These are phyloP conservation scores for Neurospora pannonica DNA, from an alignment of 495 filamentous ascomycete genomes.

Conservation along the genomic window DNA sequence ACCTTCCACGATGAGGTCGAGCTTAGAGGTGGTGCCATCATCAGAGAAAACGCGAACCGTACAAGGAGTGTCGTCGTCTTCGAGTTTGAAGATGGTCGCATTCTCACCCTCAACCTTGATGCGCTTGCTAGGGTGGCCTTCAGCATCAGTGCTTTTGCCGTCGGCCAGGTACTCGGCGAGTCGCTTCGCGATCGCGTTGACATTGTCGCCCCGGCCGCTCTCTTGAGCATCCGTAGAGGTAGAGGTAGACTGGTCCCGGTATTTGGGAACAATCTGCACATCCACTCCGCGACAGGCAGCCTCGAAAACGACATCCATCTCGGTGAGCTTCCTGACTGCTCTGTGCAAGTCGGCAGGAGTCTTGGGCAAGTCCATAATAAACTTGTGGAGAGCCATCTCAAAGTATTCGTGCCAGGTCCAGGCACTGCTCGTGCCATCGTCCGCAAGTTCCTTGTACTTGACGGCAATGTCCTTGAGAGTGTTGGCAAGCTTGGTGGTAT, in stretches of 20 bases:
- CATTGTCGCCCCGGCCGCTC: not conserved
- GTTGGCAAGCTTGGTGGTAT: not conserved
- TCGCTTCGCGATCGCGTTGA: not conserved
- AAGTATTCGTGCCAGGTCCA: not conserved
- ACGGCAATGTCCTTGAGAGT: not conserved
- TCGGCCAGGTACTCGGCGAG: not conserved
- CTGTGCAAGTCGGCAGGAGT: not conserved
- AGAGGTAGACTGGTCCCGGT: not conserved
- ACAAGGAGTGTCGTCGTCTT: not conserved
- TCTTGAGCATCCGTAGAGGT: no score
- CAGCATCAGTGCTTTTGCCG: not conserved
- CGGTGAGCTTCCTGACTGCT: not conserved
- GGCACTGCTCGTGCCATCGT: not conserved
- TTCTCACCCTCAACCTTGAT: not conserved
- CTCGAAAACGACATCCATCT: not conserved
- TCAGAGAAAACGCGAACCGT: not conserved
- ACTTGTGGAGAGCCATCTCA: not conserved
- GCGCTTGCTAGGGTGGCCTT: not conserved
- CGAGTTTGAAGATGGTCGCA: not conserved
- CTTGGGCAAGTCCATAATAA: not conserved
- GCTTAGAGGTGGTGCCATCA: not conserved
- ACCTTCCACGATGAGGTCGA: no score
- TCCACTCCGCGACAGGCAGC: not conserved
- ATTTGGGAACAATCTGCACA: not conserved
- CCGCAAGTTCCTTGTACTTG: not conserved